Evolutionary conservation across 306 rosid species (phyloP), one percentile per base, ranked within the genome.

Genomic region (Cucurbita maxima): DNA sequence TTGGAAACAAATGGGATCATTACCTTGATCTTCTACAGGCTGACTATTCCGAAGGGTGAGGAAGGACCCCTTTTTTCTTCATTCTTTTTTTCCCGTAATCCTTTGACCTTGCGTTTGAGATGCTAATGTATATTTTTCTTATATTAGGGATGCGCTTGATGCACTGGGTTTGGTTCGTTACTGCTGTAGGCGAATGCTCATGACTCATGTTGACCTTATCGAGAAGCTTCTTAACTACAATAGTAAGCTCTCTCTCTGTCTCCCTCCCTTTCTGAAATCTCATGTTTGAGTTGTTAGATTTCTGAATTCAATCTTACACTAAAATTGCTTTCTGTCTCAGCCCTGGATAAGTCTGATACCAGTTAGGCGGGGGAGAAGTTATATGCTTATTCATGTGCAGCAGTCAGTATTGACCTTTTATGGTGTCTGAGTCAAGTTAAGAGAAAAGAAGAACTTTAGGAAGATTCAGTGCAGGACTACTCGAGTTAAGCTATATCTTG

Each of bases 171-270:
- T 94, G 85, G 96, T 94, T 80, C 96, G 96, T 22, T 94, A 91
- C 58, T 94, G 97, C 76, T 94, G 97, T 73, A 84, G 99, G 75
- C 83, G 97, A 22, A 94, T 91, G 99, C 97, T 94, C 62, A 91
- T 94, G 99, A 94, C 99, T 53, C 97, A 91, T 54, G 99, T 91
- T 37, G 99, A 94, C 69, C 97, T 94, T 77, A 91, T 94, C 40
- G 97, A 94, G 86, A 94, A 94, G 92, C 92, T 91, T 78, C 86
- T 94, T 74, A 91, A 94, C 83, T 94, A 91, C 91, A 94, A 91
- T 36, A 74, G 97, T 94, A 86, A 86, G 25, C 67, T 72, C 55
- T 41, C 51, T 43, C 19, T 8, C 8, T 4, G 3, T 61, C 38
- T 12, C 77, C 58, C 11, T 30, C 2, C 36, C 78, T 74, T 54